phyloP scores from a whole-genome alignment of 768 basidiomycete genomes.

The Leccinum imitatum region DNA sequence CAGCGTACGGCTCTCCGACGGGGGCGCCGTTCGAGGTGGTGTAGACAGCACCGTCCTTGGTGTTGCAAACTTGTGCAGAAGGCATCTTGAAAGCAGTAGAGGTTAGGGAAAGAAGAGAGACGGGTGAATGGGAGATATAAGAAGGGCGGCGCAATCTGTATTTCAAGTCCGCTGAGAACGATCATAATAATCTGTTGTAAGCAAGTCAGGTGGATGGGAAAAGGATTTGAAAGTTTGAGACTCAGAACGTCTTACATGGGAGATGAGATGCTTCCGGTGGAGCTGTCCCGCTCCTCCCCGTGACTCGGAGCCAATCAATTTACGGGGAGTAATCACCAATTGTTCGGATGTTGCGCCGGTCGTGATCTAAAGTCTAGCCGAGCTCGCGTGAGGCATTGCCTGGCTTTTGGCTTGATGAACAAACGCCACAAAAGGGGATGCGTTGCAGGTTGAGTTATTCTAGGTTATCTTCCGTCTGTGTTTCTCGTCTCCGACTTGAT shows the following conservation, averaged over 20 bases:
- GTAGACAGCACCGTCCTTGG: constrained; percentile 63
- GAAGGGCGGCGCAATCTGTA: constrained; percentile 1
- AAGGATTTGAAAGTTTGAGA: constrained; percentile 1
- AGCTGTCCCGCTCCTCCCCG: not conserved
- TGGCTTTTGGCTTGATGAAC: not conserved
- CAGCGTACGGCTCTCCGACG: constrained; percentile 71
- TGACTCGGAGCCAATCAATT: constrained; percentile 4
- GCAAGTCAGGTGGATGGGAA: constrained; percentile 10
- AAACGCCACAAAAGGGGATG: not conserved
- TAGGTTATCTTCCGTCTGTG: not conserved
- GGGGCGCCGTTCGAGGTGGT: constrained; percentile 86
- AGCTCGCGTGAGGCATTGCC: not conserved
- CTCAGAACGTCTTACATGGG: constrained; percentile 15
- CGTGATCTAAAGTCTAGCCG: not conserved
- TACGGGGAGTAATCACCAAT: not conserved
- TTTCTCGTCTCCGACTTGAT: not conserved
- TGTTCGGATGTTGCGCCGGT: not conserved
- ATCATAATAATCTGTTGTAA: constrained; percentile 12
- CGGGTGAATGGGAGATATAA: constrained; percentile 8
- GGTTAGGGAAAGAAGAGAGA: constrained; percentile 3
- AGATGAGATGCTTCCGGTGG: not conserved
- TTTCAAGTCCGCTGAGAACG: constrained; percentile 30
- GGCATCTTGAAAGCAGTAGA: constrained; percentile 49
- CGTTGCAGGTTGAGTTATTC: not conserved
- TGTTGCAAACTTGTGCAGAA: constrained; percentile 54